Conservation (phyloP, 2,329 filamentous ascomycete genomes). For the Aspergillus flavus region DNA sequence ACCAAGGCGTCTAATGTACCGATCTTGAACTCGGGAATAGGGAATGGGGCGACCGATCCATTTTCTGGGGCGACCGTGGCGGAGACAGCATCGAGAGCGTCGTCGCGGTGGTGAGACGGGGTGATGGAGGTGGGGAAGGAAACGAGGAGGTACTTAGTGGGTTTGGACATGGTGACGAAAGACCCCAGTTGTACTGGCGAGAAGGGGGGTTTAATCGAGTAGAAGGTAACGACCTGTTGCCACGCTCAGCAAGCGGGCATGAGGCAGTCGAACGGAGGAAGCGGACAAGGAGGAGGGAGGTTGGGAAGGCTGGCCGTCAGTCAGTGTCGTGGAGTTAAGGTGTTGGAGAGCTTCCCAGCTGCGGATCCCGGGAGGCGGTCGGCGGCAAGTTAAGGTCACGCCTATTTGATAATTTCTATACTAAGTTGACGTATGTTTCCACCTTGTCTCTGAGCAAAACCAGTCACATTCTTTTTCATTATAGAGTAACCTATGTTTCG, state of each 20-base stretch:
- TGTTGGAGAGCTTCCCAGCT: conserved; percentile 4
- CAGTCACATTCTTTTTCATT: not conserved
- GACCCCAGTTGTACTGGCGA: not conserved
- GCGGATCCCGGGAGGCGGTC: conserved; percentile 8
- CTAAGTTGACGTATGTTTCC: not conserved
- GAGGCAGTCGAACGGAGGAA: conserved; percentile 9
- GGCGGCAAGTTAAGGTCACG: not conserved
- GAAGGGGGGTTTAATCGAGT: not conserved
- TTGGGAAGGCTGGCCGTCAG: not conserved
- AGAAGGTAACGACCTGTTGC: conserved; percentile 20
- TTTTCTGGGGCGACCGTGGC: conserved; percentile 73
- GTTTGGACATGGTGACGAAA: conserved; percentile 44
- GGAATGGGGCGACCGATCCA: conserved; percentile 74
- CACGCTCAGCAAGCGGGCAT: conserved; percentile 30
- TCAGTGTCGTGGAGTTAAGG: conserved; percentile 2
- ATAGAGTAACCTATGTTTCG: not conserved
- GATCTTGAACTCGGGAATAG: conserved; percentile 94
- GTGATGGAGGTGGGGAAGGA: conserved; percentile 88
- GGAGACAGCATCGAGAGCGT: conserved; percentile 76
- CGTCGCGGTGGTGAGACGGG: conserved; percentile 75
- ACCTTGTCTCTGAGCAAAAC: not conserved
- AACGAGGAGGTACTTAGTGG: conserved; percentile 76
- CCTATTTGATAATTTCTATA: not conserved
- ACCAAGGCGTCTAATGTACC: conserved; percentile 93
- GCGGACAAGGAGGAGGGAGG: conserved; percentile 4